A percentile compares a stretch with the other conserved stretches of the same genome.
Conservation (phyloP, 345 rosid species). For the Populus davidiana region DNA sequence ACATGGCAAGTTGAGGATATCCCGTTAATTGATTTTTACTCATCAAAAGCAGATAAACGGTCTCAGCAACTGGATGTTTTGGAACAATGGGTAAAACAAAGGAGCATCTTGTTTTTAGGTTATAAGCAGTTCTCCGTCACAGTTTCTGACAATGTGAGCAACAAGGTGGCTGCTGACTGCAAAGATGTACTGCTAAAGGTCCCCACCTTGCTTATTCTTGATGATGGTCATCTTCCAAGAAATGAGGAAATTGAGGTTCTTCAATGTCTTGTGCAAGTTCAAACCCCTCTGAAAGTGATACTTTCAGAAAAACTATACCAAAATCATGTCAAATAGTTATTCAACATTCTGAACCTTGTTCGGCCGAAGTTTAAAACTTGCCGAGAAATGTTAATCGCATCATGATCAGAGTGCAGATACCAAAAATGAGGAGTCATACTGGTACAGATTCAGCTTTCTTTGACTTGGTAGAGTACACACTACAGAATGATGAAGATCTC, state of each 20-base stretch:
- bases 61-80: slow-evolving; percentile 55
- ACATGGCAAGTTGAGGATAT: slow-evolving; percentile 64
- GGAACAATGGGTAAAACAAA: slow-evolving; percentile 53
- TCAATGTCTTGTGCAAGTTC: slow-evolving; percentile 57
- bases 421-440: slow-evolving; percentile 36
- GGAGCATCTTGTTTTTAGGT: slow-evolving; percentile 66
- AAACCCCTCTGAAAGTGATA: slow-evolving; percentile 64
- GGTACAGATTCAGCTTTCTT: slow-evolving; percentile 40
- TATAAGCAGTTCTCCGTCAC: slow-evolving; percentile 69
- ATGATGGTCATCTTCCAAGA: slow-evolving; percentile 78
- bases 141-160: slow-evolving; percentile 45
- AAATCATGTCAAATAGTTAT: slow-evolving; percentile 68
- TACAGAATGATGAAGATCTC: slow-evolving; percentile 40
- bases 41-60: slow-evolving; percentile 57
- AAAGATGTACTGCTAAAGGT: slow-evolving; percentile 54
- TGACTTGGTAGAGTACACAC: slow-evolving; percentile 57
- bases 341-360: slow-evolving; percentile 68
- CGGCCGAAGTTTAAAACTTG: slow-evolving; percentile 50
- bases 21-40: slow-evolving; percentile 59
- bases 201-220: slow-evolving; percentile 68
- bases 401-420: slow-evolving; percentile 52
- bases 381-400: slow-evolving; percentile 39
- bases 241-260: slow-evolving; percentile 55
- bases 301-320: slow-evolving; percentile 79
- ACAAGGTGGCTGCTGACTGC: slow-evolving; percentile 31